Percentiles rank a stretch among this genome's conserved stretches.
Conservation (phyloP, 2,329 filamentous ascomycete genomes). For the Aspergillus vadensis region DNA sequence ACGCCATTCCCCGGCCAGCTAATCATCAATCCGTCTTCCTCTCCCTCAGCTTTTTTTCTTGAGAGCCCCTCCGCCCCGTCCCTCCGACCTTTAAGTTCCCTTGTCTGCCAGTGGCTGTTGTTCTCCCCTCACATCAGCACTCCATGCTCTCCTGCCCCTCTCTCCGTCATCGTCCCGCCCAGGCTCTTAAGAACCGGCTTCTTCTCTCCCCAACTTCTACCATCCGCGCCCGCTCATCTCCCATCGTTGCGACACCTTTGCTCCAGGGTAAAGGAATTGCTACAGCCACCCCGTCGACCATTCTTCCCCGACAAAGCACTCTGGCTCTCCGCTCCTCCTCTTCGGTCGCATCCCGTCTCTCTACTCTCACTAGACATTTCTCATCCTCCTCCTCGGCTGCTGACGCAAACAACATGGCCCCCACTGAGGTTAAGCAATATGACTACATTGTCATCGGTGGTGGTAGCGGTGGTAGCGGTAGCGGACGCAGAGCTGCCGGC, state of each 20-base stretch:
- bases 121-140: constrained; percentile 7
- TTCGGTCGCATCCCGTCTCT: constrained; percentile 36
- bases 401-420: constrained; percentile 46
- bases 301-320: constrained; percentile 9
- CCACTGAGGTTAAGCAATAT: constrained; percentile 50
- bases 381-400: constrained; percentile 30
- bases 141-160: constrained; percentile 28
- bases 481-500: constrained; percentile 52
- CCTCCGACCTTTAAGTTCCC: not conserved
- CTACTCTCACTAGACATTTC: constrained; percentile 46
- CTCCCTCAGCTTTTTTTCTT: constrained; percentile 1
- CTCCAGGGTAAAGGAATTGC: constrained; percentile 18
- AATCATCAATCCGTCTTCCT: not conserved
- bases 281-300: constrained; percentile 9
- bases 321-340: constrained; percentile 29
- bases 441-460: constrained; percentile 60
- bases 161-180: constrained; percentile 19
- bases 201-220: constrained; percentile 5
- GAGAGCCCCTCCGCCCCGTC: not conserved
- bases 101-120: not conserved
- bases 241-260: constrained; percentile 9
- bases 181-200: constrained; percentile 21
- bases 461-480: constrained; percentile 55
- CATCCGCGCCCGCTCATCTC: constrained; percentile 1
- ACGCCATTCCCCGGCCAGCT: not conserved